Evolutionary conservation across 345 rosid genomes (phyloP).

Genomic region (Odontarrhena argentea): DNA sequence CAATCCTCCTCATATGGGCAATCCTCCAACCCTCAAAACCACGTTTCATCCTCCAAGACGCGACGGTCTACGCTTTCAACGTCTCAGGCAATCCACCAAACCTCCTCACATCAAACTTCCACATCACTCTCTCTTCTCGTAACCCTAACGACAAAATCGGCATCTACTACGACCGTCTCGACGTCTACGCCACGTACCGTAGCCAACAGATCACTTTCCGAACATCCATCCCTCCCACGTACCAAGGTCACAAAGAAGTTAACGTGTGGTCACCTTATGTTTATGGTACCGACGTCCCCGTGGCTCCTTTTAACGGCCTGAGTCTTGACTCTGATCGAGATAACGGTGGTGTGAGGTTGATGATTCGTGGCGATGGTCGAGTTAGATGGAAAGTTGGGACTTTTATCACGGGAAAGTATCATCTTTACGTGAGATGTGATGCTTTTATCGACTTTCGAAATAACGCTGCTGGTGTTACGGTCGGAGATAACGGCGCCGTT

Average conservation of each 20-base stretch:
- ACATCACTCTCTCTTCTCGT: constrained; percentile 74
- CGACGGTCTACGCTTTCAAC: constrained; percentile 88
- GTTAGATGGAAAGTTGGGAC: constrained; percentile 83
- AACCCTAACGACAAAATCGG: constrained; percentile 84
- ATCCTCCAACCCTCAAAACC: constrained; percentile 85
- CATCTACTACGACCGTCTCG: constrained; percentile 79
- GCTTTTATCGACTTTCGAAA: constrained; percentile 61
- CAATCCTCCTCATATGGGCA: constrained; percentile 78
- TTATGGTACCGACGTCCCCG: constrained; percentile 64
- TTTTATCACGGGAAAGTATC: constrained; percentile 61
- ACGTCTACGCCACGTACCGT: constrained; percentile 67
- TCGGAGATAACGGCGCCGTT: constrained; percentile 59
- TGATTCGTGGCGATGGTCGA: constrained; percentile 71
- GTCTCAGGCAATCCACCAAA: constrained; percentile 57
- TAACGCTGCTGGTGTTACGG: constrained; percentile 46
- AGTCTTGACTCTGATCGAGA: constrained; percentile 54
- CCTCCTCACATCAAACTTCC: constrained; percentile 72
- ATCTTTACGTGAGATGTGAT: constrained; percentile 59
- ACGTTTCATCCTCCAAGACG: constrained; percentile 83
- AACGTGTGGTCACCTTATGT: constrained; percentile 84
- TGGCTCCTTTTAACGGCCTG: constrained; percentile 67
- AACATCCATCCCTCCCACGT: constrained; percentile 52
- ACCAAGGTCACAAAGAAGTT: constrained; percentile 60
- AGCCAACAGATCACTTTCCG: constrained; percentile 79
- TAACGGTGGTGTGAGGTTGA: constrained; percentile 47